Base-by-base conservation (phyloP, 2,329 filamentous ascomycete genomes). In the Fonsecaea pedrosoi region DNA sequence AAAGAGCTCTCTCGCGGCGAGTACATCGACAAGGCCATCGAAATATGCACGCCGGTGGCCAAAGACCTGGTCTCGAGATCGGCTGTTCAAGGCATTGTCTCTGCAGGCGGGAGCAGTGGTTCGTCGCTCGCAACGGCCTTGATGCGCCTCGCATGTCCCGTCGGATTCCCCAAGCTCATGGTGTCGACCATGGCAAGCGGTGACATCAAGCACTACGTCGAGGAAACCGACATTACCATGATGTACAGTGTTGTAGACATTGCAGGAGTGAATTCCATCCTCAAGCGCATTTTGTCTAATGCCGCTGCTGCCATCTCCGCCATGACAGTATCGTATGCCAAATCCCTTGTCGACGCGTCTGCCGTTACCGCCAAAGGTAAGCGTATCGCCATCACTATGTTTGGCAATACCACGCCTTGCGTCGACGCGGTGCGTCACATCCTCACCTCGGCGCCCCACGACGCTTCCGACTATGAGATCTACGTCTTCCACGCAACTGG, bases 231-330 rank as follows among this genome's bases (percentile, higher is more conserved):
- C 69, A 88, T 91, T 55, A 85, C 85, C 0, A 83, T 92, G 78
- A 89, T 90, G 85, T 89, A 90, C 72, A 88, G 85, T 15, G 87
- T 92, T 1, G 89, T 91, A 13, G 90, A 92, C 65, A 83, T 92
- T 59, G 87, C 89, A 1, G 90, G 90, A 0, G 75, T 86, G 9
- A 92, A 91, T 68, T 77, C 81, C 1, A 78, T 91, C 2, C 76
- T 91, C 13, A 80, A 81, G 6, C 78, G 79, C 1, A 83, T 91
- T 0, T 75, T 92, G 6, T 77, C 79, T 25, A 92, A 92, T 70
- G 89, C 89, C 0, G 88, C 85, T 0, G 85, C 83, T 0, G 85
- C 87, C 0, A 86, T 91, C 42, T 79, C 79, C 0, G 89, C 84
- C 0, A 89, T 90, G 82, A 84, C 86, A 0, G 66, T 69, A 1